Conservation (phyloP, 1,139 yeast genomes). For the Blastobotrys serpentis region DNA sequence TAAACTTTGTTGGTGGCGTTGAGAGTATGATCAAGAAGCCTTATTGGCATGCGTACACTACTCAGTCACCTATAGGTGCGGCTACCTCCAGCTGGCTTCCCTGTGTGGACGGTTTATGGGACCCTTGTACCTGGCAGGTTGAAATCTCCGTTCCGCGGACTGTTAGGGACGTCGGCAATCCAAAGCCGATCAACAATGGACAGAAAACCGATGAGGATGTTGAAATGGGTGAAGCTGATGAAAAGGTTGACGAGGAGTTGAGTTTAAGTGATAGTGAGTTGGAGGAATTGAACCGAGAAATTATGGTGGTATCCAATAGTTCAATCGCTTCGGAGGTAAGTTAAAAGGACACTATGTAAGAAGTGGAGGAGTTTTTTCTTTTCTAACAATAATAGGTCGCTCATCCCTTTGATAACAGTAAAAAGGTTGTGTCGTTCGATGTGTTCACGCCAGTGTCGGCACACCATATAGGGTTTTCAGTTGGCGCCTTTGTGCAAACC, state of each 20-base stretch:
- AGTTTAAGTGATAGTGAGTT: constrained; percentile 38
- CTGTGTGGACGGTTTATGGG: constrained; percentile 86
- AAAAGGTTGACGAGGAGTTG: constrained; percentile 38
- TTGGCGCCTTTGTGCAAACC: constrained; percentile 76
- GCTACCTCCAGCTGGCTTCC: constrained; percentile 97
- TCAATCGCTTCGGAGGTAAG: constrained; percentile 50
- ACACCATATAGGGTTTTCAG: constrained; percentile 95
- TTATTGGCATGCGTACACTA: constrained; percentile 84
- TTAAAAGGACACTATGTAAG: not conserved
- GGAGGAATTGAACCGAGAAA: constrained; percentile 52
- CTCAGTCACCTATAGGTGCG: constrained; percentile 71
- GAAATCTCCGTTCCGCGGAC: constrained; percentile 82
- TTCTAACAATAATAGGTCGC: constrained; percentile 24
- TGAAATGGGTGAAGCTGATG: constrained; percentile 37
- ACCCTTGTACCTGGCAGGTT: constrained; percentile 88
- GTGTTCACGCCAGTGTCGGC: constrained; percentile 86
- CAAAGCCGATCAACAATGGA: constrained; percentile 42
- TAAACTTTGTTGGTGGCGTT: constrained; percentile 63
- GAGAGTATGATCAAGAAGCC: constrained; percentile 39
- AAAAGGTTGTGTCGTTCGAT: constrained; percentile 76
- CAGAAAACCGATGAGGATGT: constrained; percentile 33
- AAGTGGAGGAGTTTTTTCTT: constrained; percentile 16
- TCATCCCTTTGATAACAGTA: constrained; percentile 60
- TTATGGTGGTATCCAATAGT: constrained; percentile 78
- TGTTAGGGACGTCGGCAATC: constrained; percentile 57